phyloP scores from a whole-genome alignment of 139 green algal genomes.

The Chlamydomonas sp. region DNA sequence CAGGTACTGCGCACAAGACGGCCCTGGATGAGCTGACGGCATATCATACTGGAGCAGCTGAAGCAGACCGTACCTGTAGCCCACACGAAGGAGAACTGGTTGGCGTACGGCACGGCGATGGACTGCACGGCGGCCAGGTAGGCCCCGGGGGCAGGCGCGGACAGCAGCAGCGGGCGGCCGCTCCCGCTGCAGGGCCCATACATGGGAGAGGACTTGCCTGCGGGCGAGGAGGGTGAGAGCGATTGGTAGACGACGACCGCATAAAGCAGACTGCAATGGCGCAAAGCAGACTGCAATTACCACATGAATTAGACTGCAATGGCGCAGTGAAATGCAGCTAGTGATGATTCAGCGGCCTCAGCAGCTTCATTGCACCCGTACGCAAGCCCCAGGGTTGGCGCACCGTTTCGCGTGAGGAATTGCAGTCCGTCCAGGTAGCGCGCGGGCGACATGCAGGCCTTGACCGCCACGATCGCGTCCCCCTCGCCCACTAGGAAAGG shows the following conservation, averaged over 20 bases:
- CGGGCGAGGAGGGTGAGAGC: too few species aligned
- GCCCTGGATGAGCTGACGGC: neutral
- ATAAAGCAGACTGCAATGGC: too few species aligned
- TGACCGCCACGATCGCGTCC: neutral
- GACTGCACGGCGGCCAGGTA: conserved; percentile 23
- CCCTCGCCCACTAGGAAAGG: neutral
- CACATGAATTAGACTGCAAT: too few species aligned
- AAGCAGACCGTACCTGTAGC: neutral
- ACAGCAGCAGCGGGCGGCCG: neutral
- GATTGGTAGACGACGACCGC: too few species aligned
- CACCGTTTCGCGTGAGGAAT: neutral
- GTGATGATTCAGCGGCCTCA: too few species aligned
- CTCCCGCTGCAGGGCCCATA: neutral
- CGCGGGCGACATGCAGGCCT: neutral
- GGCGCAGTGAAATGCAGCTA: too few species aligned
- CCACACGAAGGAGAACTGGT: conserved; percentile 12
- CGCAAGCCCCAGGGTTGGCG: too few species aligned
- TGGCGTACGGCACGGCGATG: neutral
- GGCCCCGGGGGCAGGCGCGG: conserved; percentile 18
- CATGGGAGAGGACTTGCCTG: conserved; percentile 10
- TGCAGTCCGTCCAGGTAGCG: neutral
- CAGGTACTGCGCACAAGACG: too few species aligned
- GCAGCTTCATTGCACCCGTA: too few species aligned
- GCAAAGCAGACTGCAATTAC: too few species aligned
- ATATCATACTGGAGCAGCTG: neutral